Evolutionary conservation across 2,329 filamentous ascomycete genomes (phyloP), one percentile per base, ranked within the genome.

Genomic region (Nemania sp.): DNA sequence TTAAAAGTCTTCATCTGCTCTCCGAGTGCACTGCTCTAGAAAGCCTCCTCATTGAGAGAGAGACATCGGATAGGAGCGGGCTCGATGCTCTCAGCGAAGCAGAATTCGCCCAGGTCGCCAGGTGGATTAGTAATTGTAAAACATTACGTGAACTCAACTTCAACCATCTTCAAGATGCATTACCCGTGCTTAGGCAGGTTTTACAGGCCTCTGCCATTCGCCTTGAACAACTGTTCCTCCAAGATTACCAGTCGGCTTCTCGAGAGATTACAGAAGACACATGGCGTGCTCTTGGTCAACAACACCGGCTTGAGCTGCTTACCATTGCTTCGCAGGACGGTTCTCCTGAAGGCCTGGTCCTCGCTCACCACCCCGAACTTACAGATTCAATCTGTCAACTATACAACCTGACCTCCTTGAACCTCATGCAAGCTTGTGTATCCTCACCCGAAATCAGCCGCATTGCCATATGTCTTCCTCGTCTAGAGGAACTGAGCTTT

Each of bases 401-500:
- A 18, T 78, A 71, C 18, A 75, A 82, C 9, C 77, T 90, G 15
- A 80, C 77, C 21, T 77, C 81, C 18, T 76, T 90, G 2, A 79
- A 83, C 39, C 72, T 87, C 1, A 77, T 80, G 34, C 76, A 81
- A 32, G 77, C 84, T 4, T 80, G 77, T 1, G 80, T 88, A 60
- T 76, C 73, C 0, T 74, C 80, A 7, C 71, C 76, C 9, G 81
- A 88, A 40, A 75, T 89, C 35, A 70, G 75, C 11, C 67, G 67
- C 2, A 76, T 90, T 15, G 76, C 81, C 21, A 61, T 70, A 1
- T 71, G 76, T 10, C 73, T 87, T 10, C 73, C 73, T 0, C 69
- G 77, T 15, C 77, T 90, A 0, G 83, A 87, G 64, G 80, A 84
- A 12, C 72, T 90, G 13, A 80, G 77, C 46, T 80, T 89, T 50